A percentile compares a stretch with the other conserved stretches of the same genome.
phyloP scores from a whole-genome alignment of 1,139 yeast genomes.

The Hemisphaericaspora subhashii region DNA sequence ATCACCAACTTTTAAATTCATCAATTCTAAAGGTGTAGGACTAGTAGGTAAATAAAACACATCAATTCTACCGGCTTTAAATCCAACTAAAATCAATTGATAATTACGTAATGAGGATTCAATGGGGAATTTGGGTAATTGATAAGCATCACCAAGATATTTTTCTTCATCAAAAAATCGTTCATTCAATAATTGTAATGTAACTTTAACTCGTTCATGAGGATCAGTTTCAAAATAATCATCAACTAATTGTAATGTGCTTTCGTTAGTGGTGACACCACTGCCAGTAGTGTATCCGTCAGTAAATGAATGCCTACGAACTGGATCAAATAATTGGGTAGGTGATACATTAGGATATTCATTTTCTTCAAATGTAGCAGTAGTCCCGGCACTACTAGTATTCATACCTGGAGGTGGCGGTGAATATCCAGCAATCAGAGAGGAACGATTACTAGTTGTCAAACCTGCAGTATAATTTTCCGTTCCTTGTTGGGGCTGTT shows the following conservation, averaged over 20 bases:
- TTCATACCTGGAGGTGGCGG: slow-evolving; percentile 9
- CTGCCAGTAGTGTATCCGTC: slow-evolving; percentile 14
- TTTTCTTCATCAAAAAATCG: slow-evolving; percentile 29
- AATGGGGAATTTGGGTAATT: slow-evolving; percentile 44
- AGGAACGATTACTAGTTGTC: slow-evolving; percentile 9
- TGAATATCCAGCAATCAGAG: slow-evolving; percentile 13
- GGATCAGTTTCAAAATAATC: slow-evolving; percentile 41
- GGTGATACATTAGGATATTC: slow-evolving; percentile 10
- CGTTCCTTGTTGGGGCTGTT: slow-evolving; percentile 3
- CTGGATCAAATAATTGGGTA: slow-evolving; percentile 10
- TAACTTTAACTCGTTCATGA: slow-evolving; percentile 44
- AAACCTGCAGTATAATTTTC: slow-evolving; percentile 13
- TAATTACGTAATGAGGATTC: slow-evolving; percentile 34
- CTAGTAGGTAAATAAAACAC: slow-evolving; percentile 65
- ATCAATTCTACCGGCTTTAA: slow-evolving; percentile 86
- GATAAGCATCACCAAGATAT: slow-evolving; percentile 32
- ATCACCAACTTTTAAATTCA: slow-evolving; percentile 55
- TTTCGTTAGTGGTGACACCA: slow-evolving; percentile 1
- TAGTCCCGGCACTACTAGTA: not conserved
- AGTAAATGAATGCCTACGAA: slow-evolving; percentile 29
- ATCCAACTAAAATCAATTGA: slow-evolving; percentile 65
- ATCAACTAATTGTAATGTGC: slow-evolving; percentile 24
- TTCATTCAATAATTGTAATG: slow-evolving; percentile 24
- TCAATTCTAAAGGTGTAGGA: slow-evolving; percentile 15
- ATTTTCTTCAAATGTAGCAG: slow-evolving; percentile 1